These are phyloP conservation scores for Sporisorium reilianum DNA, from an alignment of 1,284 basidiomycete species.

Conservation along the genomic window DNA sequence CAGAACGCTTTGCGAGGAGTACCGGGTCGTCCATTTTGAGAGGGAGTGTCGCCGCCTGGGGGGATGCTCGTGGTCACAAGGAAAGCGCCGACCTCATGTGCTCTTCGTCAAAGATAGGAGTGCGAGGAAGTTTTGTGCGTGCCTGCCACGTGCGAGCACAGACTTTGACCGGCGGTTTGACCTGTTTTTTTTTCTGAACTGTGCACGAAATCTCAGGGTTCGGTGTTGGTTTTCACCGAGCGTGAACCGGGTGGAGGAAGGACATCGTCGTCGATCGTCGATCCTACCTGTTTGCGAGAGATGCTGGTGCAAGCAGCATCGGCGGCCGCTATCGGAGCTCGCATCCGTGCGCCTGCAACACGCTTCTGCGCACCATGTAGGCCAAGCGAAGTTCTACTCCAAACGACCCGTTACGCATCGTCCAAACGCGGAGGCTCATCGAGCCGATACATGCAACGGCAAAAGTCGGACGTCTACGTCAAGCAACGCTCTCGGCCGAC, in stretches of 20 bases:
- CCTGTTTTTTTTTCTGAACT: background rate
- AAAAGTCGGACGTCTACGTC: slow-evolving; percentile 40
- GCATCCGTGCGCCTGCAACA: background rate
- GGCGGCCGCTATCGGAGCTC: background rate
- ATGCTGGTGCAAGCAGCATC: slow-evolving; percentile 8
- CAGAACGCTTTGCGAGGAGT: slow-evolving; percentile 19
- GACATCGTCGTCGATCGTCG: background rate
- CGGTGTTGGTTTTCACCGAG: slow-evolving; percentile 11
- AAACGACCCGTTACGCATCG: slow-evolving; percentile 20
- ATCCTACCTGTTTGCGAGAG: background rate
- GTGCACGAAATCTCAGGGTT: background rate
- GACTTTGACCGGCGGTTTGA: slow-evolving; percentile 15
- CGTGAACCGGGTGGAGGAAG: background rate
- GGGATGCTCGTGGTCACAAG: too few relatives aligned
- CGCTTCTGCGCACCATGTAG: background rate
- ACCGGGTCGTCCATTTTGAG: slow-evolving; percentile 18
- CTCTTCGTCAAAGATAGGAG: background rate
- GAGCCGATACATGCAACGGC: slow-evolving; percentile 46
- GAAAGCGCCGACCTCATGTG: background rate
- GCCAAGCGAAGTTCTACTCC: background rate
- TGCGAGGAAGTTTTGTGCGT: background rate
- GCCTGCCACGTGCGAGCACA: background rate
- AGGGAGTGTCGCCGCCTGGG: too few relatives aligned
- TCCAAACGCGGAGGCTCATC: slow-evolving; percentile 44
- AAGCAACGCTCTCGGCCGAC: slow-evolving; percentile 24